Evolutionary conservation across 2,329 filamentous ascomycete species (phyloP), one percentile per base, ranked within the genome.

Genomic region (Fusarium avenaceum): DNA sequence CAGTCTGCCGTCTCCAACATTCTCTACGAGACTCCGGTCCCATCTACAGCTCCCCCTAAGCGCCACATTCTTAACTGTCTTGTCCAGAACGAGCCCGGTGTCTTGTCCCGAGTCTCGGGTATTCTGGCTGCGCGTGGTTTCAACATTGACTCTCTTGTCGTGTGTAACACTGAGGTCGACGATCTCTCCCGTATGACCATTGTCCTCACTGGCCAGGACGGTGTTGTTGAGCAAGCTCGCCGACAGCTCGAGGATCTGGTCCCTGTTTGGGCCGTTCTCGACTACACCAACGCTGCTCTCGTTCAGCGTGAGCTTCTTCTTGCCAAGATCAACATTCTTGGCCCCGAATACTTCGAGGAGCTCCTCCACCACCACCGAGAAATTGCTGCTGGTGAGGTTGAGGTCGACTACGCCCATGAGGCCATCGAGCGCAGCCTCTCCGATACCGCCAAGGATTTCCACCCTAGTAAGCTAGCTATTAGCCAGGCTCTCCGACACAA

Each of bases 101-200:
- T 99, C 58, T 86, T 99, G 60, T 98, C 95, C 52, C 94, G 96
- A 63, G 93, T 99, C 11, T 98, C 96, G 1, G 96, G 96, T 56
- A 98, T 99, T 77, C 86, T 99, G 33, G 96, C 96, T 14, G 96
- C 96, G 43, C 89, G 96, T 61, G 96, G 96, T 70, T 99, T 99
- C 89, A 99, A 99, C 85, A 99, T 99, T 76, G 96, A 99, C 86
- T 97, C 92, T 55, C 85, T 99, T 68, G 96, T 99, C 56, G 96
- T 99, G 65, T 99, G 96, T 85, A 96, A 92, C 81, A 99, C 96
- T 66, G 96, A 99, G 82, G 94, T 99, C 26, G 92, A 95, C 74
- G 96, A 99, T 76, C 86, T 99, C 53, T 97, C 93, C 33, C 94
- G 96, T 77, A 99, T 99, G 96, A 99, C 96, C 58, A 98, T 99